These are phyloP conservation scores for Wickerhamiella alocasiicola DNA, from an alignment of 805 yeast genomes.

Conservation along the genomic window DNA sequence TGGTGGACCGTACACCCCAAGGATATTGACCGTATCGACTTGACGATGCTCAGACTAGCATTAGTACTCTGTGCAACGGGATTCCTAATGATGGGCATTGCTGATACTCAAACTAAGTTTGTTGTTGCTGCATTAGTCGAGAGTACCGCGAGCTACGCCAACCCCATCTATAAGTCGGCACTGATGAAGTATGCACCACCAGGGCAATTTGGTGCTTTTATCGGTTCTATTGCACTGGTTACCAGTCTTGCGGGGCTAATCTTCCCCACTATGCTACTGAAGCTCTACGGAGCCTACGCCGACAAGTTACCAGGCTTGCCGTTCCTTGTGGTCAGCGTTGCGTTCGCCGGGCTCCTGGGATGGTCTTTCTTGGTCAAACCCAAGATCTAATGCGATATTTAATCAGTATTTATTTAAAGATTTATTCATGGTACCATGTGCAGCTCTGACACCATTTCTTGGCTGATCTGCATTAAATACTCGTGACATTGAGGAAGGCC, in stretches of 20 bases:
- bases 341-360: constrained; percentile 13
- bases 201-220: constrained; percentile 23
- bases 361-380: constrained; percentile 10
- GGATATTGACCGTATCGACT: constrained; percentile 19
- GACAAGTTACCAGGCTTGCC: constrained; percentile 18
- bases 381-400: neutral
- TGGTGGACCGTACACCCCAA: constrained; percentile 15
- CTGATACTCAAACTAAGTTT: constrained; percentile 18
- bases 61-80: constrained; percentile 20
- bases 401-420: neutral
- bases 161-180: constrained; percentile 23
- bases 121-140: constrained; percentile 21
- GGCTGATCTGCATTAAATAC: too few species aligned
- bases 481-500: too few species aligned
- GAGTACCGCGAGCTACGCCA: constrained; percentile 23
- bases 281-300: constrained; percentile 18
- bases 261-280: constrained; percentile 18
- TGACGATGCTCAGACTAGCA: constrained; percentile 19
- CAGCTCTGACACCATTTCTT: too few species aligned
- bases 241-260: constrained; percentile 13
- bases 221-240: constrained; percentile 22
- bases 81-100: constrained; percentile 18
- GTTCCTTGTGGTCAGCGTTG: constrained; percentile 14
- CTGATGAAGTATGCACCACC: constrained; percentile 24
- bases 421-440: neutral